Evolutionary conservation across 2,329 filamentous ascomycete species (phyloP).

Genomic region (Myriosclerotinia curreyana): DNA sequence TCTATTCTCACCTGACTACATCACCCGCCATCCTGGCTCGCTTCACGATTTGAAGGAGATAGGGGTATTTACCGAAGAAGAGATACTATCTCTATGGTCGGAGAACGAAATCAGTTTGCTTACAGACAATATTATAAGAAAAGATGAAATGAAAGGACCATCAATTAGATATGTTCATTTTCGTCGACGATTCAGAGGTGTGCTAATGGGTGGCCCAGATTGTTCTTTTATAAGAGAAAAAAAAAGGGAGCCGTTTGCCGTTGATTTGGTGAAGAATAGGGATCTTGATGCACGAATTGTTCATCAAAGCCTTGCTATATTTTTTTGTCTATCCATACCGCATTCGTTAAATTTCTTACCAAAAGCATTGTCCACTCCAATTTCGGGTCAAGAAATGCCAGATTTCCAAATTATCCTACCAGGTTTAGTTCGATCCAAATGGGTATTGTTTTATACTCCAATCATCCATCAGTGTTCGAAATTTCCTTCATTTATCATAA

Average conservation of each 20-base stretch:
- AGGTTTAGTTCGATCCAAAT: conserved; percentile 7
- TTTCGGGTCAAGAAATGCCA: neutral
- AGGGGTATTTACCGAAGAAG: conserved; percentile 1
- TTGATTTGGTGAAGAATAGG: neutral
- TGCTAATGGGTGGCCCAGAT: neutral
- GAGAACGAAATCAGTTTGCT: neutral
- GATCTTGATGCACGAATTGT: neutral
- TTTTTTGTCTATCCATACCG: neutral
- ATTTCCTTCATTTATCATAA: neutral
- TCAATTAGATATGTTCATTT: conserved; percentile 1
- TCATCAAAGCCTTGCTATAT: neutral
- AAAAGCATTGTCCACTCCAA: neutral
- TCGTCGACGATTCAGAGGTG: neutral
- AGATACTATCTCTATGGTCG: neutral
- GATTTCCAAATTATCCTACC: conserved; percentile 9
- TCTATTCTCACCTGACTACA: conserved; percentile 1
- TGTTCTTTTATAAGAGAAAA: conserved; percentile 11
- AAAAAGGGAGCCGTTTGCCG: conserved; percentile 5
- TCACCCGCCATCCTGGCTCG: neutral
- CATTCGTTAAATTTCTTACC: neutral
- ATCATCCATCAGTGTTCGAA: conserved; percentile 1
- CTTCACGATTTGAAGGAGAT: conserved; percentile 5
- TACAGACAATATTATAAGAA: neutral
- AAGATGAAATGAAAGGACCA: neutral
- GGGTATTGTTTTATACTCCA: conserved; percentile 4